Percentiles rank a stretch among this genome's conserved stretches.
phyloP scores from a whole-genome alignment of 371 early-diverging fungal species.

The Rhizopus sp. region DNA sequence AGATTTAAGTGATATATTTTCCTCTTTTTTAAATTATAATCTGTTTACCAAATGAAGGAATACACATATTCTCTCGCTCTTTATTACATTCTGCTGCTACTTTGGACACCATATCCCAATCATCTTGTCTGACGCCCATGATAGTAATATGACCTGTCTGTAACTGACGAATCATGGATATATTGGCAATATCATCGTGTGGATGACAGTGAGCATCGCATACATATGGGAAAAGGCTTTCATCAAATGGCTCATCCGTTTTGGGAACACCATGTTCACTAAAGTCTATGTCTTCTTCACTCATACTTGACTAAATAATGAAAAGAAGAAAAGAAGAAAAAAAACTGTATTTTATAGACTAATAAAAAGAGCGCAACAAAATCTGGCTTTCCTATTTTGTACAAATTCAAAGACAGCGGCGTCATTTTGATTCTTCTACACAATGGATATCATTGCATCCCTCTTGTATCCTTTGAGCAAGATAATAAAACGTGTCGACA shows the following conservation, averaged over 20 bases:
- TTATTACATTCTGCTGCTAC: slow-evolving; percentile 26
- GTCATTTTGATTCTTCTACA: no score
- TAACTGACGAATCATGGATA: slow-evolving; percentile 30
- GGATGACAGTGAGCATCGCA: slow-evolving; percentile 56
- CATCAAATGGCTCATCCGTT: slow-evolving; percentile 25
- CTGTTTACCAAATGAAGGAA: slow-evolving; percentile 46
- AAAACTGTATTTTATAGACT: background rate
- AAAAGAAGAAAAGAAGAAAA: background rate
- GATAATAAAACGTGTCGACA: no score
- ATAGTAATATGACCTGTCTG: slow-evolving; percentile 47
- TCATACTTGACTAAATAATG: background rate
- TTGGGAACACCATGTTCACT: slow-evolving; percentile 16
- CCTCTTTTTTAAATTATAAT: background rate
- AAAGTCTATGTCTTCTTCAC: slow-evolving; percentile 3
- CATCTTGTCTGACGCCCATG: slow-evolving; percentile 53
- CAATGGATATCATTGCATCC: no score
- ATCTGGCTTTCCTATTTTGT: no score
- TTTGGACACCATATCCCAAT: slow-evolving; percentile 43
- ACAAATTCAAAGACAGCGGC: no score
- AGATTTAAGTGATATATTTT: background rate
- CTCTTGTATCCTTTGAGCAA: no score
- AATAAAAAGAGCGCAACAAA: no score
- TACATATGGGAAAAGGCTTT: slow-evolving; percentile 15
- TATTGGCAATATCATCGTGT: slow-evolving; percentile 39
- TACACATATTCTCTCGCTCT: slow-evolving; percentile 19